These are phyloP conservation scores for Globisporangium yorkense DNA, from an alignment of 352 stramenopile genomes.

Conservation along the genomic window DNA sequence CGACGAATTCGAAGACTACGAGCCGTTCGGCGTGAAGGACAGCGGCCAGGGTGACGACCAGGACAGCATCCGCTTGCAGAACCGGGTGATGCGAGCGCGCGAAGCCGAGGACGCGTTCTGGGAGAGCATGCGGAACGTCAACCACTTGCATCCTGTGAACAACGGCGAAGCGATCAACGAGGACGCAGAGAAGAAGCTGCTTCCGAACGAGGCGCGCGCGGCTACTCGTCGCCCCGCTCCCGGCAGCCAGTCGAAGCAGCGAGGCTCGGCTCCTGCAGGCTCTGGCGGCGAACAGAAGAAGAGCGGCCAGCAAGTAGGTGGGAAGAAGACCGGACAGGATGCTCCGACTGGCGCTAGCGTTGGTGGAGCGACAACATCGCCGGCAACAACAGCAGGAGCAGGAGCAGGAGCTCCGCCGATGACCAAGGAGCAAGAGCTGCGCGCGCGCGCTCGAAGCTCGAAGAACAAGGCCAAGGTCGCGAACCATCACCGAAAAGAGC, in stretches of 20 bases:
- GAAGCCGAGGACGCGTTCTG: slow-evolving; percentile 66
- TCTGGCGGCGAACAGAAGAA: slow-evolving; percentile 6
- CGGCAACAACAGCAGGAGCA: not conserved
- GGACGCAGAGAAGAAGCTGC: slow-evolving; percentile 20
- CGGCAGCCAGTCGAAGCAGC: slow-evolving; percentile 16
- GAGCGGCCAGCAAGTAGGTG: not conserved
- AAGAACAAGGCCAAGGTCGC: slow-evolving; percentile 80
- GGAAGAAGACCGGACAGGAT: slow-evolving; percentile 1
- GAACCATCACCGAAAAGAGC: slow-evolving; percentile 82
- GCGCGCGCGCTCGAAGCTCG: slow-evolving; percentile 36
- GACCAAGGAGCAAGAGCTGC: slow-evolving; percentile 34
- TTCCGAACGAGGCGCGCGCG: slow-evolving; percentile 1
- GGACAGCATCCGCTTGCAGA: slow-evolving; percentile 47
- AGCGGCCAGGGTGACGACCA: slow-evolving; percentile 35
- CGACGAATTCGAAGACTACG: slow-evolving; percentile 81
- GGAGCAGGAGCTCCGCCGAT: slow-evolving; percentile 3
- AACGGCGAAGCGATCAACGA: slow-evolving; percentile 15
- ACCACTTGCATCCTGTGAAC: slow-evolving; percentile 17
- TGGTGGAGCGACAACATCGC: not conserved
- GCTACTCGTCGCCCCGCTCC: not conserved
- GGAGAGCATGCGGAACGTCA: slow-evolving; percentile 64
- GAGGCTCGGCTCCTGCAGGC: slow-evolving; percentile 7
- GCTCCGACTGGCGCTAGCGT: not conserved
- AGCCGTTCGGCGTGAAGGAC: slow-evolving; percentile 51
- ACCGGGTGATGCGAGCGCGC: slow-evolving; percentile 39